phyloP scores from a whole-genome alignment of 2,329 filamentous ascomycete genomes.

The Alternaria sp. region DNA sequence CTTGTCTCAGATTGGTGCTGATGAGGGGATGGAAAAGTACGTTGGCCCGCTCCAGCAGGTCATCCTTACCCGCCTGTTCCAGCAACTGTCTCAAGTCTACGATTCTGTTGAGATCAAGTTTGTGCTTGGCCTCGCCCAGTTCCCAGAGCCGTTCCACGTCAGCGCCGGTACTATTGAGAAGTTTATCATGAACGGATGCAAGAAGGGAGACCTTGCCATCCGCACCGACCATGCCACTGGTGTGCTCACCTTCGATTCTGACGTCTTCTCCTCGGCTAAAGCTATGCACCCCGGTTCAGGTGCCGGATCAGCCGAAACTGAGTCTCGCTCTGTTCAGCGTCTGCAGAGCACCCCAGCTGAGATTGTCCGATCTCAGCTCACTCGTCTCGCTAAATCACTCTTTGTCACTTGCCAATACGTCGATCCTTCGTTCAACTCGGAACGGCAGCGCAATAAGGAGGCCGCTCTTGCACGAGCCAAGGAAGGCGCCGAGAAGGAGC shows the following conservation, averaged over 20 bases:
- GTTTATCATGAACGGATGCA: constrained; percentile 99
- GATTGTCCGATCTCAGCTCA: constrained; percentile 94
- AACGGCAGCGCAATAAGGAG: constrained; percentile 77
- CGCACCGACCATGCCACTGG: constrained; percentile 95
- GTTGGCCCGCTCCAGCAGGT: constrained; percentile 96
- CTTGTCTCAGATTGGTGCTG: constrained; percentile 87
- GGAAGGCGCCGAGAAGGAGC: constrained; percentile 90
- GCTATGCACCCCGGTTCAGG: constrained; percentile 83
- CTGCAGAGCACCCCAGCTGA: constrained; percentile 97
- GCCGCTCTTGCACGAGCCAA: constrained; percentile 81
- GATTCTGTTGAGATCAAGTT: constrained; percentile 95
- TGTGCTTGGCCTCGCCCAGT: constrained; percentile 90
- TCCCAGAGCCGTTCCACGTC: constrained; percentile 96
- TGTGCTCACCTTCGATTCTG: constrained; percentile 94
- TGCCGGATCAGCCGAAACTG: constrained; percentile 85
- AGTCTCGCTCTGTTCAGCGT: constrained; percentile 85
- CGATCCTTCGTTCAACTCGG: constrained; percentile 85
- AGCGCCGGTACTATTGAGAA: constrained; percentile 92
- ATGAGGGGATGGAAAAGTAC: constrained; percentile 97
- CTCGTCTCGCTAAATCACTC: constrained; percentile 86
- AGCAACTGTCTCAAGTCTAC: constrained; percentile 98
- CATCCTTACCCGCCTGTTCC: constrained; percentile 96
- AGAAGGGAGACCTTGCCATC: constrained; percentile 97
- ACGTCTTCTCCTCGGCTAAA: constrained; percentile 97
- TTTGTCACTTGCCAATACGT: constrained; percentile 96